phyloP scores from a whole-genome alignment of 2,329 filamentous ascomycete species.

The Penicillium sp. region DNA sequence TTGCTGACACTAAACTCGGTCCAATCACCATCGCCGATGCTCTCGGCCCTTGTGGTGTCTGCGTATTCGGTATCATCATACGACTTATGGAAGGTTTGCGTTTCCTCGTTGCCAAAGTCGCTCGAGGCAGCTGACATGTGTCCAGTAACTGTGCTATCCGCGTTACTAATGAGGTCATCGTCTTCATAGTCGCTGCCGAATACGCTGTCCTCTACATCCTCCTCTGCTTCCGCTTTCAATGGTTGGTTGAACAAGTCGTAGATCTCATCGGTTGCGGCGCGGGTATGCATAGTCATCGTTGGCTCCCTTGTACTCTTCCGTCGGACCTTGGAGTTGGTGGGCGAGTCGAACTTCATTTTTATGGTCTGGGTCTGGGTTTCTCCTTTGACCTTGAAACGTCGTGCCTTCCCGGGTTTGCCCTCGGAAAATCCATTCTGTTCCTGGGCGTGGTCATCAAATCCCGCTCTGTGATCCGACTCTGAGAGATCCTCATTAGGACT shows the following conservation, averaged over 20 bases:
- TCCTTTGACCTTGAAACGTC: constrained; percentile 76
- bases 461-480: constrained; percentile 29
- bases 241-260: constrained; percentile 97
- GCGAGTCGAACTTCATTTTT: constrained; percentile 90
- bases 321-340: constrained; percentile 77
- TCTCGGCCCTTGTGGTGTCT: constrained; percentile 51
- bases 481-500: constrained; percentile 26
- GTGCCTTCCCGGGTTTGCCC: constrained; percentile 50
- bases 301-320: constrained; percentile 76
- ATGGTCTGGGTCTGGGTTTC: constrained; percentile 95
- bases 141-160: constrained; percentile 79
- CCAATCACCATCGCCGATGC: constrained; percentile 70
- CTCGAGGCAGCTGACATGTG: constrained; percentile 64
- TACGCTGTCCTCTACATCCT: constrained; percentile 61
- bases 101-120: constrained; percentile 65
- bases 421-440: constrained; percentile 26
- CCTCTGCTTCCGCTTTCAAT: constrained; percentile 52
- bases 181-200: constrained; percentile 66
- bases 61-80: constrained; percentile 46
- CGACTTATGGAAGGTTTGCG: constrained; percentile 36
- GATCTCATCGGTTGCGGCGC: constrained; percentile 93
- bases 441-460: constrained; percentile 27
- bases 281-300: constrained; percentile 98
- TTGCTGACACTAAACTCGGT: constrained; percentile 79
- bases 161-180: constrained; percentile 79